Percentiles rank a stretch among this genome's conserved stretches.
These are phyloP conservation scores for Carex myosuroides DNA, from an alignment of 176 grass and related monocot genomes.

Conservation along the genomic window DNA sequence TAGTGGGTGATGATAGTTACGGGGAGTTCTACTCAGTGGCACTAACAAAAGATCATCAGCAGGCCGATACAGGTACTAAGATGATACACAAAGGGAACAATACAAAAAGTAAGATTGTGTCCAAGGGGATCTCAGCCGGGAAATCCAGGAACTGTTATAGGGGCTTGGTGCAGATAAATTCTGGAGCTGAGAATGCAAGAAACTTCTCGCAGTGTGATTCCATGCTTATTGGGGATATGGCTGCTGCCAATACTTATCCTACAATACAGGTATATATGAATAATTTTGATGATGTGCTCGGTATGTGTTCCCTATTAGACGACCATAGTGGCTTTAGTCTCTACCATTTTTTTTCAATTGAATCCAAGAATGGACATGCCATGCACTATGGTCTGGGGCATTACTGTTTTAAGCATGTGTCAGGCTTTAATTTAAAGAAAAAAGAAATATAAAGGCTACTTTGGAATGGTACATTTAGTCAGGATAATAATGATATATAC, in stretches of 20 bases:
- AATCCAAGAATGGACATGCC: not conserved
- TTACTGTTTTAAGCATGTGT: not conserved
- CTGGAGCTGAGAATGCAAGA: conserved; percentile 61
- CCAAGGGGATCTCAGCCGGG: conserved; percentile 92
- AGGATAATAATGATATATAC: not conserved
- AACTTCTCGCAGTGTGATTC: conserved; percentile 98
- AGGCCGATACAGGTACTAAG: conserved; percentile 92
- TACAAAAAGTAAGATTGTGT: conserved; percentile 78
- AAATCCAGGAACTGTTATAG: conserved; percentile 97
- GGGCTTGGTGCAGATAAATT: conserved; percentile 72
- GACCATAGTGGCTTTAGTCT: not conserved
- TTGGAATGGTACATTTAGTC: not conserved
- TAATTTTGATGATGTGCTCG: not conserved
- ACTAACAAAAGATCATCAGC: conserved; percentile 86
- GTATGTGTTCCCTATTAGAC: not conserved
- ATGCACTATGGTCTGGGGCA: not conserved
- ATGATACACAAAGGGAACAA: conserved; percentile 97
- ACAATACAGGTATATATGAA: conserved; percentile 57
- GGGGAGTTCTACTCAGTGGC: conserved; percentile 96
- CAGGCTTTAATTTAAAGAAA: not conserved
- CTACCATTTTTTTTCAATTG: not conserved
- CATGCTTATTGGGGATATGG: conserved; percentile 92
- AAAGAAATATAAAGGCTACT: not conserved
- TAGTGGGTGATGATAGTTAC: conserved; percentile 64
- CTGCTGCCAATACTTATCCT: conserved; percentile 91